These are phyloP conservation scores for Galeopsis tetrahit DNA, from an alignment of 257 asterid species.

Conservation along the genomic window DNA sequence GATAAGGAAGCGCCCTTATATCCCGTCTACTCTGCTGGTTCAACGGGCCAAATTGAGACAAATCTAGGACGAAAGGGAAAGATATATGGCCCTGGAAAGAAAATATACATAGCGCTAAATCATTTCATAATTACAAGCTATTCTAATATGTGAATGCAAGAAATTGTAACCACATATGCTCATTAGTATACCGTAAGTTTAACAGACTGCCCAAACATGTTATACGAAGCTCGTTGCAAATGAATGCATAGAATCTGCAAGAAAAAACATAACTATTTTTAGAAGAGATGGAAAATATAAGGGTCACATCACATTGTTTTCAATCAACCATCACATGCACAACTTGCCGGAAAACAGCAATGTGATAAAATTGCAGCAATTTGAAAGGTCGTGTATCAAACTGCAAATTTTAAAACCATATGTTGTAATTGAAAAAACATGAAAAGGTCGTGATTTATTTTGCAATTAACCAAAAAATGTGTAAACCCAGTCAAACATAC, in stretches of 20 bases:
- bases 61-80: slow-evolving; percentile 66
- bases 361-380: too few relatives aligned
- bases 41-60: slow-evolving; percentile 45
- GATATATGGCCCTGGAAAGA: slow-evolving; percentile 72
- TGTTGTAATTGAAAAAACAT: too few relatives aligned
- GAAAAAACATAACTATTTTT: slow-evolving; percentile 23
- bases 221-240: slow-evolving; percentile 88
- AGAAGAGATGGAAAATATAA: not conserved
- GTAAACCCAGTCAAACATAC: slow-evolving; percentile 38
- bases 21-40: slow-evolving; percentile 30
- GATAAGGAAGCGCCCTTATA: slow-evolving; percentile 32
- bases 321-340: too few relatives aligned
- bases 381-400: too few relatives aligned
- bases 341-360: too few relatives aligned
- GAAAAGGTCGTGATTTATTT: too few relatives aligned
- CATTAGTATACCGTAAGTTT: slow-evolving; percentile 68
- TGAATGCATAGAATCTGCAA: slow-evolving; percentile 89
- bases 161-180: not conserved
- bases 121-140: slow-evolving; percentile 7
- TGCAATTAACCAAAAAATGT: not conserved
- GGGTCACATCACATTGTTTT: not conserved
- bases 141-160: slow-evolving; percentile 6
- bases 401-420: too few relatives aligned
- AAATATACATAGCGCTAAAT: not conserved
- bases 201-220: slow-evolving; percentile 66